A percentile compares a stretch with the other conserved stretches of the same genome.
These are phyloP conservation scores for Exophiala viscosa DNA, from an alignment of 2,329 filamentous ascomycete species.

Conservation along the genomic window DNA sequence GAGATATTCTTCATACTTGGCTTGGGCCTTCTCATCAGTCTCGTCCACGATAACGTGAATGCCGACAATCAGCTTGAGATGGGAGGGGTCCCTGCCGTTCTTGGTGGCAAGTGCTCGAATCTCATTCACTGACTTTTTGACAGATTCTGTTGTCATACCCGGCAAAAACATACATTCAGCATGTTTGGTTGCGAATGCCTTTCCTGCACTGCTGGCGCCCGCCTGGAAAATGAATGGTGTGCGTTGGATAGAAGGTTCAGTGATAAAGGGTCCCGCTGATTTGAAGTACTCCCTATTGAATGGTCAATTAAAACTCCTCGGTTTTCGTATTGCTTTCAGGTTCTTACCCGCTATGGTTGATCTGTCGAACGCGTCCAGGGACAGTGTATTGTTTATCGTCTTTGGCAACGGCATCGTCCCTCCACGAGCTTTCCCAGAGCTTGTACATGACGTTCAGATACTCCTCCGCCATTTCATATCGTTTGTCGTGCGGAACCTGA, in stretches of 20 bases:
- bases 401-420: slow-evolving; percentile 18
- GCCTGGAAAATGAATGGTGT: slow-evolving; percentile 7
- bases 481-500: slow-evolving; percentile 60
- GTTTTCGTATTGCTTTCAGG: too few species aligned
- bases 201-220: background rate
- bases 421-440: slow-evolving; percentile 41
- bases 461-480: slow-evolving; percentile 62
- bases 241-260: slow-evolving; percentile 1
- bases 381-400: slow-evolving; percentile 48
- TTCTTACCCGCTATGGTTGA: too few species aligned
- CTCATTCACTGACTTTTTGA: slow-evolving; percentile 47
- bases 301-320: too few species aligned
- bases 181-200: slow-evolving; percentile 44
- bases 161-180: slow-evolving; percentile 60
- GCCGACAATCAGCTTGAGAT: slow-evolving; percentile 54
- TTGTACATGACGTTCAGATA: slow-evolving; percentile 38
- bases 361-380: slow-evolving; percentile 56
- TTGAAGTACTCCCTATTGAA: slow-evolving; percentile 9
- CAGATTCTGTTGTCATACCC: slow-evolving; percentile 55
- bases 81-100: slow-evolving; percentile 52
- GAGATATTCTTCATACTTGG: slow-evolving; percentile 50
- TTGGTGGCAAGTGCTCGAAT: slow-evolving; percentile 51
- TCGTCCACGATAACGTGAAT: slow-evolving; percentile 48
- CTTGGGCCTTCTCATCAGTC: slow-evolving; percentile 51
- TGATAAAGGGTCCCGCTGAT: background rate